phyloP scores from a whole-genome alignment of 352 stramenopile genomes.

The Phytopythium chamaehyphon region DNA sequence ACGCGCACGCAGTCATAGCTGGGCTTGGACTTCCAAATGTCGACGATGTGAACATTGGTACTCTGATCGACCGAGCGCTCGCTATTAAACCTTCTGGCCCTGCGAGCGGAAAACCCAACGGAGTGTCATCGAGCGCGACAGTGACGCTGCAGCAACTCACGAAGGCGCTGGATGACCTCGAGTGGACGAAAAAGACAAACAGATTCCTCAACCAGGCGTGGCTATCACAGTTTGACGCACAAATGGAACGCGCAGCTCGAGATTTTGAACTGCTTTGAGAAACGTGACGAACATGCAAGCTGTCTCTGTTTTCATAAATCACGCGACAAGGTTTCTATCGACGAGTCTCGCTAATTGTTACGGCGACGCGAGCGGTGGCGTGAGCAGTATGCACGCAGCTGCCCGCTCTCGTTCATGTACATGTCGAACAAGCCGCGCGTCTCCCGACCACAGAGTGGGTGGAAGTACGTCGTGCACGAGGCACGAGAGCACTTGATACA shows the following conservation, averaged over 20 bases:
- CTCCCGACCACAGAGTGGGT: slow-evolving; percentile 81
- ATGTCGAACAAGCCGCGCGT: slow-evolving; percentile 80
- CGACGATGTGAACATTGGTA: slow-evolving; percentile 40
- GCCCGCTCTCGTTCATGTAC: slow-evolving; percentile 87
- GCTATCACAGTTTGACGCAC: slow-evolving; percentile 77
- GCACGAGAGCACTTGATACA: slow-evolving; percentile 85
- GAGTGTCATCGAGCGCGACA: not conserved
- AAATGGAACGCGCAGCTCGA: slow-evolving; percentile 64
- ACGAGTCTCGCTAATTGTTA: slow-evolving; percentile 18
- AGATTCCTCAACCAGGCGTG: slow-evolving; percentile 76
- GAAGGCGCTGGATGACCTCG: slow-evolving; percentile 54
- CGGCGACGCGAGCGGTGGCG: slow-evolving; percentile 52
- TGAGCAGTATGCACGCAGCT: slow-evolving; percentile 77
- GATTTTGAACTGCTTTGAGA: slow-evolving; percentile 57
- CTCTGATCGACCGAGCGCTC: slow-evolving; percentile 35
- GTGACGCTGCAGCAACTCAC: slow-evolving; percentile 46
- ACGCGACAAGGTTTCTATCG: slow-evolving; percentile 8
- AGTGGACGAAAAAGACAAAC: slow-evolving; percentile 68
- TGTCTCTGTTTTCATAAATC: slow-evolving; percentile 27
- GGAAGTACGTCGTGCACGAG: slow-evolving; percentile 66
- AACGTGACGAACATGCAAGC: slow-evolving; percentile 1
- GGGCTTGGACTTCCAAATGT: slow-evolving; percentile 47
- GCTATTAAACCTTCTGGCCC: slow-evolving; percentile 5
- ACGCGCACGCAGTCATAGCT: slow-evolving; percentile 43
- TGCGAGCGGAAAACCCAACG: not conserved